Base-by-base conservation (phyloP, 257 asterid genomes). In the Thymus quinquecostatus region DNA sequence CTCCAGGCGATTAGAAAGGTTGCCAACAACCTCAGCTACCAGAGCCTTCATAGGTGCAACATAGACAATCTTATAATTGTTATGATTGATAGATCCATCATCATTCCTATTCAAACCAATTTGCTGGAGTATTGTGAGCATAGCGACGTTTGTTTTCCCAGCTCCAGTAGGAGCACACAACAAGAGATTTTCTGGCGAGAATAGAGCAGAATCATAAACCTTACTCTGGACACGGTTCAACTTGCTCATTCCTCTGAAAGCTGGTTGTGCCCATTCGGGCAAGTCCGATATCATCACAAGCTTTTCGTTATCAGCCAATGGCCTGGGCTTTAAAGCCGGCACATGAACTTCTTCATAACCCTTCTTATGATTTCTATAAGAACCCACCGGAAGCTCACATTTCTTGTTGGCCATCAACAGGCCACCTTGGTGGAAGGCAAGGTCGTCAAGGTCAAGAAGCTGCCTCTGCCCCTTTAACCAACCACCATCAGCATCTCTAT, bases 21-120 rank as follows among this genome's bases (percentile, higher is more conserved):
- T 85, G 60, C 90, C 90, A 8, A 85, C 90, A 73, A 85, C 90
- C 80, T 85, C 90, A 40, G 90, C 88, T 10, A 85, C 90, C 77
- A 85, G 79, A 32, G 90, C 90, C 75, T 85, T 85, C 90, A 85
- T 85, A n/a, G 90, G 88, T 66, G 90, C 90, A 51, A 85, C 90
- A 51, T 85, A 85, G 53, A 85, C 87, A 68, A 85, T 85, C 82
- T 85, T 85, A 74, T 82, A 85, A 64, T 83, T 74, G 77, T 27
- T 73, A 58, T 85, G 87, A 64, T 80, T 78, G 44, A 80, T 70
- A 27, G 88, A 66, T 8, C 87, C 86, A 76, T 85, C 90, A 27
- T 69, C 82, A 54, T 83, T 80, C 86, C 50, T 80, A 75, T 85
- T 71, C 73, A 83, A 66, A 9, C 72, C 84, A 50, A 85, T 72